These are phyloP conservation scores for Tephrocybe sp. DNA, from an alignment of 768 basidiomycete genomes.

Conservation along the genomic window DNA sequence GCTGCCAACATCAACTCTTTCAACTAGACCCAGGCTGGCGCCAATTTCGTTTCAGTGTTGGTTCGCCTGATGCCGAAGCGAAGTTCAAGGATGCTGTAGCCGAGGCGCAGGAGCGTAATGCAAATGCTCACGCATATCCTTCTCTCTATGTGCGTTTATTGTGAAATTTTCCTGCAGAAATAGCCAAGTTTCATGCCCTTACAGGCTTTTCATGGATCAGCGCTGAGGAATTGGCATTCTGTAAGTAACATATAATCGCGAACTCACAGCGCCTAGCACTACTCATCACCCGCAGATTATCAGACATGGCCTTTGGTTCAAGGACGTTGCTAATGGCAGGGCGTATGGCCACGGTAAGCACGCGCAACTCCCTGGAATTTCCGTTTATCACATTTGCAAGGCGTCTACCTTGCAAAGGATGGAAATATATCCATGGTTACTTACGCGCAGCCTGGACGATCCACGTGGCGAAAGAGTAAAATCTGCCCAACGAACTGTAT, in stretches of 20 bases:
- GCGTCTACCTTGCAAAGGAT: conserved; percentile 70
- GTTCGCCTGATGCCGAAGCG: conserved; percentile 71
- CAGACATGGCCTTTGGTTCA: conserved; percentile 70
- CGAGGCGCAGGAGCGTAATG: conserved; percentile 33
- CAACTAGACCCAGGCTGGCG: conserved; percentile 51
- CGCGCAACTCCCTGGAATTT: neutral
- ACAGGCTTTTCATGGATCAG: conserved; percentile 71
- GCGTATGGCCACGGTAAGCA: conserved; percentile 60
- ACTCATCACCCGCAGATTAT: conserved; percentile 48
- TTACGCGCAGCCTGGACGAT: conserved; percentile 37
- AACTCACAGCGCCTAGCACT: no score
- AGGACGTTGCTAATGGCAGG: conserved; percentile 53
- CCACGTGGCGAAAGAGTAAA: conserved; percentile 53
- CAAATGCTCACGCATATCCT: conserved; percentile 46
- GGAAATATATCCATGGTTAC: conserved; percentile 43
- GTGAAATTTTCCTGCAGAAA: neutral
- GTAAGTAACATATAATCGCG: conserved; percentile 28
- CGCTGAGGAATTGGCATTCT: conserved; percentile 69
- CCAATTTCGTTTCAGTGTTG: conserved; percentile 72
- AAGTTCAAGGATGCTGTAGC: conserved; percentile 51
- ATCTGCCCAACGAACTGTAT: conserved; percentile 48
- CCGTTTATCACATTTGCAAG: conserved; percentile 32
- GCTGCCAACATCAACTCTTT: neutral
- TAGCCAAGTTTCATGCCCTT: neutral
- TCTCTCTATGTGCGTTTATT: conserved; percentile 39